Percentiles rank a stretch among this genome's conserved stretches.
Conservation (phyloP, 768 basidiomycete genomes). For the Russula foetens region DNA sequence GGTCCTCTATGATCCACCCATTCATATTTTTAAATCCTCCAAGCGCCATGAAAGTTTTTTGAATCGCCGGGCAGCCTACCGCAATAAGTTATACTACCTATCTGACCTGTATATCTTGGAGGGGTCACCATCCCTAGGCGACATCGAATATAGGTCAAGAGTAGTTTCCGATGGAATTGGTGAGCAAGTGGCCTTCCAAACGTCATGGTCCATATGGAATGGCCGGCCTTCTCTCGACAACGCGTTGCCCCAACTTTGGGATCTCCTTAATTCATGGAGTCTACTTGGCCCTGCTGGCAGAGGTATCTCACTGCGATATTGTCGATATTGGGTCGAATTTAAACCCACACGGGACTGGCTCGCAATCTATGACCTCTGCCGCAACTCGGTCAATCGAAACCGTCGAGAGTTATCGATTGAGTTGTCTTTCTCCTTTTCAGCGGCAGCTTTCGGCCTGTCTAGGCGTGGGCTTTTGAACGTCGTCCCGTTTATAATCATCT, state of each 20-base stretch:
- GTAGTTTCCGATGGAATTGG: neutral
- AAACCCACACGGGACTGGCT: neutral
- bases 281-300: no score
- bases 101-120: neutral
- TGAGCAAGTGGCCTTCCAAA: no score
- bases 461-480: neutral
- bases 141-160: neutral
- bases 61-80: neutral
- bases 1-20: neutral
- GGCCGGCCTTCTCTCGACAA: no score
- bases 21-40: neutral
- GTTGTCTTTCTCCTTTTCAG: constrained; percentile 1
- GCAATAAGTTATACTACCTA: constrained; percentile 3
- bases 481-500: no score
- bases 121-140: neutral
- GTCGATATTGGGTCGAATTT: constrained; percentile 1
- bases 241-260: no score
- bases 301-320: neutral
- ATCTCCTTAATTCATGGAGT: no score
- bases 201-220: no score
- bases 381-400: no score
- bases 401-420: no score
- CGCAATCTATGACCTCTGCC: no score
- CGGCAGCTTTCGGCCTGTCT: neutral
- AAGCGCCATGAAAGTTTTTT: neutral